Evolutionary conservation across 257 asterid genomes (phyloP).

Genomic region (Ophiorrhiza pumila): DNA sequence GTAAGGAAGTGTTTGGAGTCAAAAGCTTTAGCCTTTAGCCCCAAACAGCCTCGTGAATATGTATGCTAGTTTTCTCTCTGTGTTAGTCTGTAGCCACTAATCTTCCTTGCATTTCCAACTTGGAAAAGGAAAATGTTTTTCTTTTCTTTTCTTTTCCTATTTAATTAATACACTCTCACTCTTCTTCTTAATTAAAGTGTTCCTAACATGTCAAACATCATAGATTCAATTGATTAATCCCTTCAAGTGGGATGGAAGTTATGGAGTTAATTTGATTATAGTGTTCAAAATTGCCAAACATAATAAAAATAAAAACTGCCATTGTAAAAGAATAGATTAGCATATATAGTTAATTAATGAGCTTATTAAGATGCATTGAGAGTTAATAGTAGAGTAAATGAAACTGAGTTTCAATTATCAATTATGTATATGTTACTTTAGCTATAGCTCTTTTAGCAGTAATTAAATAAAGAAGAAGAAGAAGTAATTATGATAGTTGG

Average conservation of each 20-base stretch:
- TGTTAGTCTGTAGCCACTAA: slow-evolving; percentile 47
- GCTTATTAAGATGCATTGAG: background rate
- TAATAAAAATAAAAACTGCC: background rate
- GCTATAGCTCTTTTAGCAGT: background rate
- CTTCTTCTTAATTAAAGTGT: background rate
- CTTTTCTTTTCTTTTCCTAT: background rate
- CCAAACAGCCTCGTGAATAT: slow-evolving; percentile 34
- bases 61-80: slow-evolving; percentile 18
- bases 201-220: slow-evolving; percentile 11
- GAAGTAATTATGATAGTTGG: background rate
- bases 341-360: background rate
- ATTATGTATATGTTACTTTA: background rate
- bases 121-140: slow-evolving; percentile 14
- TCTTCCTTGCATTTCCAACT: slow-evolving; percentile 41
- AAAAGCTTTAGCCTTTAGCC: too few species aligned
- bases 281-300: background rate
- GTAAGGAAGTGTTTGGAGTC: slow-evolving; percentile 38
- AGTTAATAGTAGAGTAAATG: background rate
- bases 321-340: background rate
- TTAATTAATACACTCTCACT: background rate
- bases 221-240: slow-evolving; percentile 9
- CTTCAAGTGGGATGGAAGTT: background rate
- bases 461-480: too few species aligned
- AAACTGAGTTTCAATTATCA: background rate
- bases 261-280: too few species aligned